Evolutionary conservation across 768 basidiomycete species (phyloP).

Genomic region (Tricholomella constricta): DNA sequence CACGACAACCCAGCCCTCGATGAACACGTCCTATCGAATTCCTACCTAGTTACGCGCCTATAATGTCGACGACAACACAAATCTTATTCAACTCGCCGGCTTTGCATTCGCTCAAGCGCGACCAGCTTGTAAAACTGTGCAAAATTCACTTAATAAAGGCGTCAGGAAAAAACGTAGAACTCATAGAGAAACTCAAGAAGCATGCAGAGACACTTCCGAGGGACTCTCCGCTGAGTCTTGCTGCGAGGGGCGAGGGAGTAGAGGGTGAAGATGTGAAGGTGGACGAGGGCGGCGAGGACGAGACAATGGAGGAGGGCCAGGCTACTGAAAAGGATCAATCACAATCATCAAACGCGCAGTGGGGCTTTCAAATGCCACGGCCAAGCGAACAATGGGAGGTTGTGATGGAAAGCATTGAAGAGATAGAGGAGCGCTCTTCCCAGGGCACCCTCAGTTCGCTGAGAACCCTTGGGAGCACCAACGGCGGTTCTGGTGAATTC

Average conservation of each 20-base stretch:
- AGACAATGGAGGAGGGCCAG: constrained; percentile 28
- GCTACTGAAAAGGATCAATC: constrained; percentile 13
- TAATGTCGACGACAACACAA: constrained; percentile 72
- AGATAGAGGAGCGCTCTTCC: constrained; percentile 58
- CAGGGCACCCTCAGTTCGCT: constrained; percentile 53
- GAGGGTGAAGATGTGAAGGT: constrained; percentile 18
- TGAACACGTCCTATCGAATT: constrained; percentile 1
- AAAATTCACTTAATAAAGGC: constrained; percentile 82
- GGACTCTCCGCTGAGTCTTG: constrained; percentile 57
- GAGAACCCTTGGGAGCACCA: constrained; percentile 33
- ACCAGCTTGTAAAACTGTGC: constrained; percentile 84
- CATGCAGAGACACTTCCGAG: constrained; percentile 67
- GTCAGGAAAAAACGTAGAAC: constrained; percentile 74
- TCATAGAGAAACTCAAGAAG: constrained; percentile 66
- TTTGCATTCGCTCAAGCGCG: constrained; percentile 78
- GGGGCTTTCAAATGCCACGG: constrained; percentile 40
- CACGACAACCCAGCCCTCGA: constrained; percentile 7
- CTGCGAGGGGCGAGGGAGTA: constrained; percentile 49
- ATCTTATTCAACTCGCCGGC: constrained; percentile 87
- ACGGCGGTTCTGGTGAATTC: constrained; percentile 62
- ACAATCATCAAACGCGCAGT: constrained; percentile 11
- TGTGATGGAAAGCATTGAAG: constrained; percentile 81
- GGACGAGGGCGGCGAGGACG: constrained; percentile 33
- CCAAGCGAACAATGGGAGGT: constrained; percentile 86
- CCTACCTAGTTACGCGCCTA: neutral